These are phyloP conservation scores for Isabelozyma pseudorhagii DNA, from an alignment of 805 yeast genomes.

Conservation along the genomic window DNA sequence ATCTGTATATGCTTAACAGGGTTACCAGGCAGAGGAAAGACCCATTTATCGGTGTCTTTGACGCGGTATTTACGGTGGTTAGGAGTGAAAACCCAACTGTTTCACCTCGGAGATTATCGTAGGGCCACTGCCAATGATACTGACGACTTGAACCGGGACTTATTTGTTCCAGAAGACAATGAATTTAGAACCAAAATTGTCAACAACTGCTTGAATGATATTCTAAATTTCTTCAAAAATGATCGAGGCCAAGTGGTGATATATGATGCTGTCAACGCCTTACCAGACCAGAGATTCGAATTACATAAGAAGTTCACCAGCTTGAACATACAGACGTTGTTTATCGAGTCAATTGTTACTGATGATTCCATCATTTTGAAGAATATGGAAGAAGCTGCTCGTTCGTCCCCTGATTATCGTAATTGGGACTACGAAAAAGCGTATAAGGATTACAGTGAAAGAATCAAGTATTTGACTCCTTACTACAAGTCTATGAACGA, in stretches of 20 bases:
- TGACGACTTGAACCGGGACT: constrained; percentile 60
- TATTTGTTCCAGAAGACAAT: constrained; percentile 52
- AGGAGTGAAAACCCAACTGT: constrained; percentile 89
- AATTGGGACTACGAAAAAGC: constrained; percentile 77
- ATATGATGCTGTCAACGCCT: constrained; percentile 91
- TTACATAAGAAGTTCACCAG: constrained; percentile 52
- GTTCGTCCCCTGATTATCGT: constrained; percentile 80
- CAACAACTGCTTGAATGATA: constrained; percentile 64
- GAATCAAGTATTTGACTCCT: constrained; percentile 66
- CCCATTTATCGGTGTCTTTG: constrained; percentile 85
- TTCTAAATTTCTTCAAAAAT: constrained; percentile 63
- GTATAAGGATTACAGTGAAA: constrained; percentile 67
- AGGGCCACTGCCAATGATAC: constrained; percentile 40
- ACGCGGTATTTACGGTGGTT: constrained; percentile 94
- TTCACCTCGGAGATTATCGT: constrained; percentile 90
- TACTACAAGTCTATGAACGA: constrained; percentile 72
- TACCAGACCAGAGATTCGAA: constrained; percentile 60
- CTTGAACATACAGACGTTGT: constrained; percentile 70
- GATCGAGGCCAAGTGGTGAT: constrained; percentile 93
- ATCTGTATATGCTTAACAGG: constrained; percentile 87
- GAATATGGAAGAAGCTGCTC: constrained; percentile 77
- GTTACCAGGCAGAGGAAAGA: constrained; percentile 93
- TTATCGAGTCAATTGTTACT: constrained; percentile 84
- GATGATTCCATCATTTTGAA: constrained; percentile 64
- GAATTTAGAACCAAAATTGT: constrained; percentile 57